These are phyloP conservation scores for Tarenaya hassleriana DNA, from an alignment of 345 rosid genomes.

Conservation along the genomic window DNA sequence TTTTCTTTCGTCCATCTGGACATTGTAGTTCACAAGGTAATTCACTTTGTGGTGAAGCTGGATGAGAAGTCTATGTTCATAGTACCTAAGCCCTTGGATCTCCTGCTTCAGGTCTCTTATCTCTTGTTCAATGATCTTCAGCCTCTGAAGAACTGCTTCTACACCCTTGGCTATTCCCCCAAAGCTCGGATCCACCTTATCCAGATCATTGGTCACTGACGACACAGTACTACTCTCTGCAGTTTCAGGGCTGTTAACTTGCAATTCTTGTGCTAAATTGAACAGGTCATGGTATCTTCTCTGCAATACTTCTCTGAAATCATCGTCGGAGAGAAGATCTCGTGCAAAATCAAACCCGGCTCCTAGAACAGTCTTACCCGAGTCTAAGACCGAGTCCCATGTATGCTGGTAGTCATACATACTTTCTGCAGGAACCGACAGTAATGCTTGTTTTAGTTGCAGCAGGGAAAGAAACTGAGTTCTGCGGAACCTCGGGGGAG, in stretches of 20 bases:
- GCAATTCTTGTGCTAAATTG: conserved; percentile 81
- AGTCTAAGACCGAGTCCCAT: conserved; percentile 63
- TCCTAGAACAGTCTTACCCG: conserved; percentile 51
- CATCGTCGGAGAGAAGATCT: conserved; percentile 88
- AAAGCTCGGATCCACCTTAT: conserved; percentile 68
- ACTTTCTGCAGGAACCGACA: conserved; percentile 82
- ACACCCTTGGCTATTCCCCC: conserved; percentile 90
- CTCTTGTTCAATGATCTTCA: conserved; percentile 91
- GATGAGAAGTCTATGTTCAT: conserved; percentile 75
- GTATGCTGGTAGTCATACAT: conserved; percentile 97
- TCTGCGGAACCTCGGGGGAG: conserved; percentile 74
- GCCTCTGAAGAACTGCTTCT: conserved; percentile 74
- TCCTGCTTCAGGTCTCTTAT: conserved; percentile 90
- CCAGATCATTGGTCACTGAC: conserved; percentile 46
- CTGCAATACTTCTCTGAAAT: conserved; percentile 85
- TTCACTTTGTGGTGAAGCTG: conserved; percentile 89
- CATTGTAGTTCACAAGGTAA: conserved; percentile 81
- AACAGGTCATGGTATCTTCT: conserved; percentile 70
- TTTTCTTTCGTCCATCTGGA: conserved; percentile 79
- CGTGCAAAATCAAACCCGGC: conserved; percentile 85
- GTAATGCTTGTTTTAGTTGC: conserved; percentile 69
- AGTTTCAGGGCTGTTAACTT: conserved; percentile 41
- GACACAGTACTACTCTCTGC: conserved; percentile 38
- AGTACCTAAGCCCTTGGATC: conserved; percentile 89
- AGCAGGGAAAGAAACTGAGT: conserved; percentile 58